Evolutionary conservation across 2,329 filamentous ascomycete genomes (phyloP).

Genomic region (Davidsoniella virescens): DNA sequence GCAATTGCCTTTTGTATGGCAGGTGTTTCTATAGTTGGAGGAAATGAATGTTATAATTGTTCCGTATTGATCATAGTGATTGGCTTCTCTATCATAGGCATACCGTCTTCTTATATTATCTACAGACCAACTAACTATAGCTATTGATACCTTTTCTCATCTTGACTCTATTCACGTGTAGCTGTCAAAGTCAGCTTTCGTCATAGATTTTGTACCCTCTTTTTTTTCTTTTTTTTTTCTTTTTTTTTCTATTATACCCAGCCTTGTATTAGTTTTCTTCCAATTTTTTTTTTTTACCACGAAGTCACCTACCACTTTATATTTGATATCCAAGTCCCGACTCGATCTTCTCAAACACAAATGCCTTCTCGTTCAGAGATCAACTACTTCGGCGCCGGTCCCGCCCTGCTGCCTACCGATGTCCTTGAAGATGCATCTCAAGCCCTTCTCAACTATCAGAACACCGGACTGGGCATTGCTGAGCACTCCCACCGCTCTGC

Average conservation of each 20-base stretch:
- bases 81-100: too few relatives aligned
- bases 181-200: neutral
- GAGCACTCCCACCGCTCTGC: slow-evolving; percentile 82
- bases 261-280: neutral
- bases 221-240: neutral
- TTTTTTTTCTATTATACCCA: neutral
- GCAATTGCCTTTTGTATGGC: too few relatives aligned
- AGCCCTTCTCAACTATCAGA: slow-evolving; percentile 67
- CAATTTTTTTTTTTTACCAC: neutral
- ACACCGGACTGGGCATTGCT: slow-evolving; percentile 67
- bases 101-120: too few relatives aligned
- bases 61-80: too few relatives aligned
- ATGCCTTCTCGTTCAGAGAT: slow-evolving; percentile 64
- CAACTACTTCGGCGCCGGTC: slow-evolving; percentile 80
- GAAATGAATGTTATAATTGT: too few relatives aligned
- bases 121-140: neutral
- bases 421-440: slow-evolving; percentile 63
- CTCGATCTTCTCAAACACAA: neutral
- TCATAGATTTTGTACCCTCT: neutral
- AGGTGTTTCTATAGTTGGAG: too few relatives aligned
- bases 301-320: neutral
- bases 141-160: too few relatives aligned
- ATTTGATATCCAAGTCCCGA: neutral
- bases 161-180: too few relatives aligned
- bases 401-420: slow-evolving; percentile 66